Evolutionary conservation across 768 basidiomycete species (phyloP), one percentile per base, ranked within the genome.

Genomic region (Boletus tomentosulus): DNA sequence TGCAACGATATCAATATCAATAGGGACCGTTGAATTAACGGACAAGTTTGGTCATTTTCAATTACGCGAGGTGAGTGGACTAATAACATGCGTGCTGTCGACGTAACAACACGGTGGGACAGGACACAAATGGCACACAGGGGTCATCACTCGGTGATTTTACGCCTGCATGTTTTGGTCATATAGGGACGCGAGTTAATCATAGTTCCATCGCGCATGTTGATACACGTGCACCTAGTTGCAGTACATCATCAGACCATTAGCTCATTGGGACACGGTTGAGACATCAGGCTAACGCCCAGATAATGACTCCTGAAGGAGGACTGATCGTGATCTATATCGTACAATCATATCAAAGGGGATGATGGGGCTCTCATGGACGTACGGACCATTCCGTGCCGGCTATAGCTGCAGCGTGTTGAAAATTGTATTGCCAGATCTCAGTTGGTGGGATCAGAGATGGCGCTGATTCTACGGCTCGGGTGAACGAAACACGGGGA

Each of bases 201-300:
- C 57, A 55, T 51, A 28, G 45, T 47, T 34, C 46, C 47, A 39
- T 54, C 42, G 51, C 50, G 50, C 59, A 50, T 58, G 53, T 55
- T 58, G 56, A 65, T 65, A 57, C 65, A 68, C 65, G 64, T 66
- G 65, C 50, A 24, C 12, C 33, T 44, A n/a, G 41, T 46, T 44
- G 48, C 42, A 35, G 46, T 49, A 51, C n/a, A 49, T 55, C 54
- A 57, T 47, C 53, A 47, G 27, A 48, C 51, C 54, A 57, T 46
- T 50, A 49, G 31, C 30, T 31, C 50, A 53, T 57, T 54, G 42
- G 48, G 24, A 49, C 43, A 50, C 57, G 48, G 50, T 57, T 47
- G 56, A 57, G 56, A 51, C 47, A 57, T 65, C 58, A 49, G 49
- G 45, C 41, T 54, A 58, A 56, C 46, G 55, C 53, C 66, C 54